phyloP scores from a whole-genome alignment of 2,329 filamentous ascomycete genomes.

The Aspergillus puulaauensis region DNA sequence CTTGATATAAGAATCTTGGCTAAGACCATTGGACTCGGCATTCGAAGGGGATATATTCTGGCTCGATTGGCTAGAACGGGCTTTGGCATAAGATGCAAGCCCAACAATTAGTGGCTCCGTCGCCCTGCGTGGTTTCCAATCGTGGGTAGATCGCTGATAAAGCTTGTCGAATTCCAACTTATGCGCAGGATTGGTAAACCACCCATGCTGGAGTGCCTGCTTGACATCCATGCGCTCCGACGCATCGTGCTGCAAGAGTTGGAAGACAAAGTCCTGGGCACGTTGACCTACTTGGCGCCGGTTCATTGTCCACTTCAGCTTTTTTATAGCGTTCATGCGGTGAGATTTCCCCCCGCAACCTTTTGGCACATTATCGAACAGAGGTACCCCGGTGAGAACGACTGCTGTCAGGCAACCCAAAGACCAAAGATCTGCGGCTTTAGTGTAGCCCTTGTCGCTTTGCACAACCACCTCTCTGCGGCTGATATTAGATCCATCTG shows the following conservation, averaged over 20 bases:
- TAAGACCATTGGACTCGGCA: not conserved
- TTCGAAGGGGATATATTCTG: not conserved
- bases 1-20: not conserved
- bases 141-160: slow-evolving; percentile 49
- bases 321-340: slow-evolving; percentile 42
- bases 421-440: slow-evolving; percentile 63
- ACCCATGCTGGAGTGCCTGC: slow-evolving; percentile 54
- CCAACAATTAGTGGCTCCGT: slow-evolving; percentile 13
- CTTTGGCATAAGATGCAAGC: slow-evolving; percentile 2
- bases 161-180: slow-evolving; percentile 48
- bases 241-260: slow-evolving; percentile 53
- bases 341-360: slow-evolving; percentile 25
- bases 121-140: slow-evolving; percentile 49
- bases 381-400: slow-evolving; percentile 51
- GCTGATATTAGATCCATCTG: not conserved
- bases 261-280: slow-evolving; percentile 55
- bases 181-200: slow-evolving; percentile 56
- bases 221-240: slow-evolving; percentile 51
- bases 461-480: slow-evolving; percentile 26
- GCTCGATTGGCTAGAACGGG: not conserved
- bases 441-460: slow-evolving; percentile 50
- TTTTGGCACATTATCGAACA: slow-evolving; percentile 40
- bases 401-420: slow-evolving; percentile 56
- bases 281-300: slow-evolving; percentile 46
- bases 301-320: slow-evolving; percentile 43